A percentile compares a stretch with the other conserved stretches of the same genome.
phyloP scores from a whole-genome alignment of 805 yeast genomes.

The Spathaspora boniae region DNA sequence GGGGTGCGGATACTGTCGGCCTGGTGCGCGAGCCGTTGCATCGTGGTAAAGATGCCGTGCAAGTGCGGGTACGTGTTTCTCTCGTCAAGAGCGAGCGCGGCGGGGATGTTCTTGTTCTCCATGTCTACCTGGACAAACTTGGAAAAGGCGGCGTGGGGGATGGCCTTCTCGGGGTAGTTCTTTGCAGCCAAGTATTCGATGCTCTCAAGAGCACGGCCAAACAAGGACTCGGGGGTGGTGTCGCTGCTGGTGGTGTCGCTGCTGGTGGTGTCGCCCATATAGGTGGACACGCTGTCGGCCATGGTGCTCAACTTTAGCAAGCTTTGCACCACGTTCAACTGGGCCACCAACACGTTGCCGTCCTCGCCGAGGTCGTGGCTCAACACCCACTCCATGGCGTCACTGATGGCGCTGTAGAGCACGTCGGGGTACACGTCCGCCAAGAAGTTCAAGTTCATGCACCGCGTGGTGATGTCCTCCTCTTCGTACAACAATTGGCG shows the following conservation, averaged over 20 bases:
- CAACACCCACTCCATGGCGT: constrained; percentile 31
- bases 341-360: constrained; percentile 10
- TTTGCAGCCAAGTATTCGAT: constrained; percentile 7
- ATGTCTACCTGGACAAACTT: constrained; percentile 33
- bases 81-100: constrained; percentile 23
- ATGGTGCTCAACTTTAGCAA: constrained; percentile 25
- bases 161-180: not conserved
- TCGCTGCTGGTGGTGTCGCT: not conserved
- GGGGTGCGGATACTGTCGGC: constrained; percentile 16
- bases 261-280: not conserved
- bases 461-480: constrained; percentile 67
- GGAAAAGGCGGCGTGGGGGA: constrained; percentile 28
- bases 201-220: constrained; percentile 15
- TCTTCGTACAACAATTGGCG: constrained; percentile 67
- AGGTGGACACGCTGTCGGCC: no score
- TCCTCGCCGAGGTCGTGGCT: not conserved
- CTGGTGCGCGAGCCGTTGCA: constrained; percentile 17
- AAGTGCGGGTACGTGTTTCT: constrained; percentile 20
- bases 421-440: constrained; percentile 18
- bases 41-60: constrained; percentile 16
- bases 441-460: constrained; percentile 48
- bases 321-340: constrained; percentile 24
- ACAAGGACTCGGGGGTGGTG: no score
- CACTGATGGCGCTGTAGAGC: constrained; percentile 27
- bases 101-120: constrained; percentile 37